These are phyloP conservation scores for Cladophialophora exuberans DNA, from an alignment of 2,329 filamentous ascomycete genomes.

Conservation along the genomic window DNA sequence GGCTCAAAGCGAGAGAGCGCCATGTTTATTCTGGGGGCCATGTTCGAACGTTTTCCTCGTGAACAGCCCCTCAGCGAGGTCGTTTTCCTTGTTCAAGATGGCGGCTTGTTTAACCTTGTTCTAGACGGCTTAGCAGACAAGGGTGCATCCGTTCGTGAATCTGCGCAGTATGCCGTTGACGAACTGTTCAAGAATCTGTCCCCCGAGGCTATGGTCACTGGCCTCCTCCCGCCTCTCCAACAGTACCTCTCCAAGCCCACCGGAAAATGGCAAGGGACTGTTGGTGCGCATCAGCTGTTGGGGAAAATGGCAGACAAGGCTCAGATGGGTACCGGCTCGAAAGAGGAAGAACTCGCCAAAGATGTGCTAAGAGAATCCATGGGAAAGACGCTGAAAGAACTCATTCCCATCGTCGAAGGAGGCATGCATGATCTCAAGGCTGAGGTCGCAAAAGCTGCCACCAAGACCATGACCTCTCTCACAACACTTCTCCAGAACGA, in stretches of 20 bases:
- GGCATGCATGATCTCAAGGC: constrained; percentile 96
- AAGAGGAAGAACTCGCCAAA: constrained; percentile 84
- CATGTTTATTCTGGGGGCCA: constrained; percentile 90
- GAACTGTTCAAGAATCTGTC: constrained; percentile 79
- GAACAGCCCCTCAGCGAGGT: constrained; percentile 79
- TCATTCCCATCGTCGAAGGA: constrained; percentile 88
- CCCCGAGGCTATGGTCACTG: constrained; percentile 80
- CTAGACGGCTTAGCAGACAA: constrained; percentile 91
- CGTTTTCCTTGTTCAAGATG: constrained; percentile 79
- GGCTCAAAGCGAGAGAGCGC: constrained; percentile 82
- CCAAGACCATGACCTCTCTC: constrained; percentile 87
- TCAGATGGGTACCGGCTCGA: constrained; percentile 79
- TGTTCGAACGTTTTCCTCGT: constrained; percentile 86
- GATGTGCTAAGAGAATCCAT: constrained; percentile 88
- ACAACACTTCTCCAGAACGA: constrained; percentile 93
- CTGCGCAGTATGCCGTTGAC: constrained; percentile 91
- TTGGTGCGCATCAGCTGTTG: constrained; percentile 80
- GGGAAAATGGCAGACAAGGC: constrained; percentile 96
- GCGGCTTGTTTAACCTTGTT: constrained; percentile 70
- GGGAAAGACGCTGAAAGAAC: constrained; percentile 80
- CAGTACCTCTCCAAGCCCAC: constrained; percentile 79
- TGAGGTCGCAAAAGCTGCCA: constrained; percentile 82
- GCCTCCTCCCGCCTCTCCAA: constrained; percentile 75
- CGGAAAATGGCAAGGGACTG: constrained; percentile 96
- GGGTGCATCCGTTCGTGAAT: constrained; percentile 82